Evolutionary conservation across 768 basidiomycete species (phyloP).

Genomic region (Crassisporium funariophilum): DNA sequence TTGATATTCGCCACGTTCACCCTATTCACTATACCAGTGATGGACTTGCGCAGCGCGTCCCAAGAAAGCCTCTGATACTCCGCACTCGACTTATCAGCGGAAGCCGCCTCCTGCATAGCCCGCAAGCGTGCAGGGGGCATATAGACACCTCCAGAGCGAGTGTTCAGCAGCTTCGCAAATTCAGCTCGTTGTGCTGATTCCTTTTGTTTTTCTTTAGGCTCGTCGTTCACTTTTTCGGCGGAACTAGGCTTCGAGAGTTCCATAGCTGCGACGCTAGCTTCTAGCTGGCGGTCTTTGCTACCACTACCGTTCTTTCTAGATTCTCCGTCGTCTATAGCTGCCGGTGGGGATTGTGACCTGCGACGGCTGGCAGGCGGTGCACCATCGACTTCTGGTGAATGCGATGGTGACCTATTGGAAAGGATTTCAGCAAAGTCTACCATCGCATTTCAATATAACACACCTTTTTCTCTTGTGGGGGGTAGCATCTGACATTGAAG

Average conservation of each 20-base stretch:
- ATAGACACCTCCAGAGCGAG: slow-evolving; percentile 92
- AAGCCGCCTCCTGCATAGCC: slow-evolving; percentile 84
- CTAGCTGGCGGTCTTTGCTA: slow-evolving; percentile 77
- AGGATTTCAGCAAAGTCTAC: slow-evolving; percentile 9
- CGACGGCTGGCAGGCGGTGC: slow-evolving; percentile 48
- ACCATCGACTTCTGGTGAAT: slow-evolving; percentile 39
- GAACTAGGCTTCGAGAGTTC: slow-evolving; percentile 62
- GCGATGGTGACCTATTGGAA: slow-evolving; percentile 49
- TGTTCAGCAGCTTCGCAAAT: slow-evolving; percentile 81
- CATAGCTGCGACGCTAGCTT: slow-evolving; percentile 66
- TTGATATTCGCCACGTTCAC: slow-evolving; percentile 98
- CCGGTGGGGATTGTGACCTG: slow-evolving; percentile 46
- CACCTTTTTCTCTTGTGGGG: slow-evolving; percentile 56
- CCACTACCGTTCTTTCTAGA: slow-evolving; percentile 69
- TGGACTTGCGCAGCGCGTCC: slow-evolving; percentile 96
- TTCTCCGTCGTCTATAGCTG: slow-evolving; percentile 22
- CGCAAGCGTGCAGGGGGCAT: slow-evolving; percentile 93
- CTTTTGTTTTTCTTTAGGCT: slow-evolving; percentile 43
- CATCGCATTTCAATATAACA: background rate
- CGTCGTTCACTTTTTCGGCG: slow-evolving; percentile 40
- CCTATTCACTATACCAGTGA: slow-evolving; percentile 99
- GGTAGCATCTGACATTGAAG: slow-evolving; percentile 17
- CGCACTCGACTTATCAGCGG: slow-evolving; percentile 76
- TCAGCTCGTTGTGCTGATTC: slow-evolving; percentile 79
- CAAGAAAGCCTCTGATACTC: slow-evolving; percentile 96